A percentile compares a stretch with the other conserved stretches of the same genome.
Evolutionary conservation across 139 green algal genomes (phyloP).

Genomic region (Picochlorum sp.): DNA sequence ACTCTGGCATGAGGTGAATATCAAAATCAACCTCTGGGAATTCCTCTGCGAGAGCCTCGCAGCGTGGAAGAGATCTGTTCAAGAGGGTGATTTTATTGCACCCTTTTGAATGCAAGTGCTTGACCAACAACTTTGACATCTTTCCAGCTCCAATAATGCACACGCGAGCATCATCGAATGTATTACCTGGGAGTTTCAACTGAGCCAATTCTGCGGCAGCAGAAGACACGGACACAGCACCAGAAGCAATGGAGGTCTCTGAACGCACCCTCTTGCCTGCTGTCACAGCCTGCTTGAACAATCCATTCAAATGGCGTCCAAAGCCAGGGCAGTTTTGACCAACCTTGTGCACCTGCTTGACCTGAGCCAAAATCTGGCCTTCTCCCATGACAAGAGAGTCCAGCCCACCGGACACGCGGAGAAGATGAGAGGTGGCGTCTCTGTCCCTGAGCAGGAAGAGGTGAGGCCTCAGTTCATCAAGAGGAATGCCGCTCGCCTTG

Average conservation of each 20-base stretch:
- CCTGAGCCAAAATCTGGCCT: conserved; percentile 97
- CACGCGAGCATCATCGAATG: conserved; percentile 65
- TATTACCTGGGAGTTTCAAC: conserved; percentile 91
- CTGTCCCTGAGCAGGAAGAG: conserved; percentile 93
- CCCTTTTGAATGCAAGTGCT: conserved; percentile 94
- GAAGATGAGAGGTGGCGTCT: conserved; percentile 91
- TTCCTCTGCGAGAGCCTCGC: conserved; percentile 82
- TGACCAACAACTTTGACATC: conserved; percentile 96
- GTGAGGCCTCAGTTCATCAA: conserved; percentile 89
- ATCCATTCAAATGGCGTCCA: conserved; percentile 91
- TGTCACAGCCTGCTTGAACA: conserved; percentile 98
- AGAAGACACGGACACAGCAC: conserved; percentile 87
- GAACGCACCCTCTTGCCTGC: conserved; percentile 91
- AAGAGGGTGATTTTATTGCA: conserved; percentile 84
- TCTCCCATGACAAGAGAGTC: conserved; percentile 98
- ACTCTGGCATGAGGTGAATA: conserved; percentile 86
- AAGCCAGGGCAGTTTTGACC: conserved; percentile 86
- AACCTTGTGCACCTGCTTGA: conserved; percentile 89
- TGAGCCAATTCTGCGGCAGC: conserved; percentile 94
- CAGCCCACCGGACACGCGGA: conserved; percentile 88
- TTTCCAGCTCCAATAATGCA: conserved; percentile 97
- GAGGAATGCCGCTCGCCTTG: conserved; percentile 72
- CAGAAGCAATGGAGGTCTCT: conserved; percentile 90
- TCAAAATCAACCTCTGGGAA: conserved; percentile 93
- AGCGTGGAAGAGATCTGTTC: conserved; percentile 82